Percentiles rank a stretch among this genome's conserved stretches.
Conservation (phyloP, 2,329 filamentous ascomycete species). For the Fonsecaea pedrosoi region DNA sequence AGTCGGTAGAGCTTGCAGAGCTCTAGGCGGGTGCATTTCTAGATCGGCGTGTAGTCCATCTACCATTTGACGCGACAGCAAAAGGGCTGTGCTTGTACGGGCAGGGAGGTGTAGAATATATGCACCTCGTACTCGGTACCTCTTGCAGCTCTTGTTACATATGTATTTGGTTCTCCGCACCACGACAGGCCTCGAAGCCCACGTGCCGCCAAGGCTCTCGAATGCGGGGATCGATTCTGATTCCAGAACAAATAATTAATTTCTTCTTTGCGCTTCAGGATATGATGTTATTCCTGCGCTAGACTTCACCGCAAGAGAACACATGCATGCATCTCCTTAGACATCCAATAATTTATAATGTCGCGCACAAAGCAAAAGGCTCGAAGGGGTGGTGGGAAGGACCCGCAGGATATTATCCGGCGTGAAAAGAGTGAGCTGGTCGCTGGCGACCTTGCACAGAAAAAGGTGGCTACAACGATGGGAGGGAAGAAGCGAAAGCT, state of each 20-base stretch:
- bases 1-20: neutral
- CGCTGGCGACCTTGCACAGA: neutral
- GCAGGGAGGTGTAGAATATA: too few species aligned
- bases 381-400: constrained; percentile 1
- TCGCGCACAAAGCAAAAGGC: constrained; percentile 19
- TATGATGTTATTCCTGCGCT: neutral
- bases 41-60: neutral
- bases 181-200: neutral
- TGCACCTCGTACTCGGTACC: too few species aligned
- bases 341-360: constrained; percentile 3
- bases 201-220: neutral
- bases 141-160: too few species aligned
- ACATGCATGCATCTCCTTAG: neutral
- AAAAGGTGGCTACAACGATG: neutral
- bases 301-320: neutral
- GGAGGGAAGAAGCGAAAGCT: constrained; percentile 21
- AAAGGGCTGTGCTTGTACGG: neutral
- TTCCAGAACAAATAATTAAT: neutral
- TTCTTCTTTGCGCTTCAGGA: neutral
- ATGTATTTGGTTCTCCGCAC: neutral
- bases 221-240: neutral
- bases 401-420: neutral
- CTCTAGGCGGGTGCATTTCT: neutral
- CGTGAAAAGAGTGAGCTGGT: neutral
- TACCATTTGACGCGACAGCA: neutral